Conservation (phyloP, 805 yeast genomes). For the Hanseniaspora vineae region DNA sequence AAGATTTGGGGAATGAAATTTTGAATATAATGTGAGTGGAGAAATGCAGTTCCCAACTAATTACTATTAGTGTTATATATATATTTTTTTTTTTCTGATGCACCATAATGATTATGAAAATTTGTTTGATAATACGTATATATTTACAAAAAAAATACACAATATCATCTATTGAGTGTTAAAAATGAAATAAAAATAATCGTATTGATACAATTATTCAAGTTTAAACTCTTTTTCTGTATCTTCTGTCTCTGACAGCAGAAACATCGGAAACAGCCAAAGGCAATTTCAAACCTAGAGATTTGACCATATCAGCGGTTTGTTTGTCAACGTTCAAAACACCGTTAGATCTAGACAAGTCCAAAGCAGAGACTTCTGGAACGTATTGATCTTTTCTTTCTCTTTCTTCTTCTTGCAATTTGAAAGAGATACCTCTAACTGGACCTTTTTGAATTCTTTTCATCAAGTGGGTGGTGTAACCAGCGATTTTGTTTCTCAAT, state of each 20-base stretch:
- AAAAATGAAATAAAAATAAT: no score
- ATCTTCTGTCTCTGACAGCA: constrained; percentile 85
- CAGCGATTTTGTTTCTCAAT: constrained; percentile 99
- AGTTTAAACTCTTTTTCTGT: constrained; percentile 73
- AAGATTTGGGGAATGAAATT: constrained; percentile 31
- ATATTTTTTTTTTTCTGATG: no score
- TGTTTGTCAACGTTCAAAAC: constrained; percentile 95
- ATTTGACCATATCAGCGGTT: constrained; percentile 88
- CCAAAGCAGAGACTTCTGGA: constrained; percentile 99
- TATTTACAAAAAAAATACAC: no score
- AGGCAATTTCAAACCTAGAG: constrained; percentile 86
- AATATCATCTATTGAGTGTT: no score
- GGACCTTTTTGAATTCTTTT: constrained; percentile 99
- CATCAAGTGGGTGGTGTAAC: constrained; percentile 99
- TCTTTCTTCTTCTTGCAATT: constrained; percentile 99
- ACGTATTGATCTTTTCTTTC: constrained; percentile 99
- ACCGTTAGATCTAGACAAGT: constrained; percentile 90
- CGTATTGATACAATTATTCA: no score
- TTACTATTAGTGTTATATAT: no score
- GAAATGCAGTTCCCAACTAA: no score
- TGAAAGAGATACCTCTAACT: constrained; percentile 99
- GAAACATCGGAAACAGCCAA: constrained; percentile 76
- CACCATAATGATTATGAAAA: no score
- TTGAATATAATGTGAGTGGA: constrained; percentile 23
- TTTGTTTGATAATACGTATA: constrained; percentile 6